Evolutionary conservation across 768 basidiomycete genomes (phyloP), one percentile per base, ranked within the genome.

Genomic region (Crucibulum laeve): DNA sequence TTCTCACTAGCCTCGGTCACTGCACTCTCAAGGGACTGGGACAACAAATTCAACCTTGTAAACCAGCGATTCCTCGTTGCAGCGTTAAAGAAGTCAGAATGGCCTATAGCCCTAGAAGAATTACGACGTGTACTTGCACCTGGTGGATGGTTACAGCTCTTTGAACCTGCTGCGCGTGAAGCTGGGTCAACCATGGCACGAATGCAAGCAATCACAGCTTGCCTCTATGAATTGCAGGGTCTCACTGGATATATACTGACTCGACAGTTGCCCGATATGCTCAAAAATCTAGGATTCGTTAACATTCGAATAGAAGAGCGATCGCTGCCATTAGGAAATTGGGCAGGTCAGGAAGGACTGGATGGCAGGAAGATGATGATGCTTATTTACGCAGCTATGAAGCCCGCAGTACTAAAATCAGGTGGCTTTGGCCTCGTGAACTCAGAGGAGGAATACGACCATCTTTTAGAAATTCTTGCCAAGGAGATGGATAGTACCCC

Each of bases 91-190:
- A n/a, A 25, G 10, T 13, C 11, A 22, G 25, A 42, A 14, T 40
- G 39, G 39, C 19, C 15, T 30, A 21, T n/a, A 11, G 41, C 41
- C n/a, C 6, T 42, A 3, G 14, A 7, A 26, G 41, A 42, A 22
- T 8, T 42, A 19, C 25, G 32, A 10, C 41, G 41, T n/a, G 41
- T 42, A 26, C 28, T 42, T 15, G 21, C 7, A 11, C 41, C 41
- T 32, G 41, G 41, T 6, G 41, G 41, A 10, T 42, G 41, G 41
- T 14, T 42, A 11, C 25, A 42, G 28, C 41, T 42, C 7, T n/a
- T 10, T 32, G 24, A 42, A 21, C n/a, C n/a, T n/a, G 15, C 28
- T 13, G 23, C 19, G 14, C 13, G 13, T 23, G 19, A 10, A 19
- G 19, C 36, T 13, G 36, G 15, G 38, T 17, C 15, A 19, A 25